Conservation (phyloP, 768 basidiomycete species). For the Macrocybe gigantea region DNA sequence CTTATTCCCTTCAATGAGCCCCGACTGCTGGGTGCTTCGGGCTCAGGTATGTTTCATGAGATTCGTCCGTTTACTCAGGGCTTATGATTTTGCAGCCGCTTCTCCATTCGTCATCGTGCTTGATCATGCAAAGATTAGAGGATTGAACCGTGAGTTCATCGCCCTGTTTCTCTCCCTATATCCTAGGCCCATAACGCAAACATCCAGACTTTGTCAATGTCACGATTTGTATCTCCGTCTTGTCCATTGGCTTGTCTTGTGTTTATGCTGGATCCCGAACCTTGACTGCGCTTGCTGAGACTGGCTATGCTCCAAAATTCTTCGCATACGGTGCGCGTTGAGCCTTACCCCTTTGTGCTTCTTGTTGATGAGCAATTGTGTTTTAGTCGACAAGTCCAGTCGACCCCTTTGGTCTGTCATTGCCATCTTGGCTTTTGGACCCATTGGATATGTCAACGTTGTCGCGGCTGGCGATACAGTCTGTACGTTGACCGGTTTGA, state of each 20-base stretch:
- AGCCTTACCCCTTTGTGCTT: background rate
- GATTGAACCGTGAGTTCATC: slow-evolving; percentile 29
- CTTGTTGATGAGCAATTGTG: background rate
- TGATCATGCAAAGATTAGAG: slow-evolving; percentile 32
- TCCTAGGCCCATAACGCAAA: background rate
- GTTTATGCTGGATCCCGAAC: slow-evolving; percentile 42
- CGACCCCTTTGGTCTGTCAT: slow-evolving; percentile 39
- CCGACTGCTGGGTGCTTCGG: slow-evolving; percentile 30
- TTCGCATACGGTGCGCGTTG: slow-evolving; percentile 27
- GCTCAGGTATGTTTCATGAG: slow-evolving; percentile 17
- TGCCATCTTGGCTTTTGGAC: slow-evolving; percentile 28
- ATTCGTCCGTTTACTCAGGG: background rate
- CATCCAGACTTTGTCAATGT: slow-evolving; percentile 31
- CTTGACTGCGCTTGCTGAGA: slow-evolving; percentile 39
- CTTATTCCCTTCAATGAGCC: slow-evolving; percentile 30
- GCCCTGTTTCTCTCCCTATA: background rate
- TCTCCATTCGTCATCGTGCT: slow-evolving; percentile 43
- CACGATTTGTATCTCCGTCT: slow-evolving; percentile 39
- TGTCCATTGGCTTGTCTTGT: slow-evolving; percentile 39
- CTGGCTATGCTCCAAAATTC: slow-evolving; percentile 38
- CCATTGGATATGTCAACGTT: slow-evolving; percentile 35
- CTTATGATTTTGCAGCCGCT: slow-evolving; percentile 16
- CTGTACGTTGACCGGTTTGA: slow-evolving; percentile 21
- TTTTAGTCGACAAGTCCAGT: slow-evolving; percentile 36
- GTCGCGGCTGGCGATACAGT: slow-evolving; percentile 27